A percentile compares a stretch with the other conserved stretches of the same genome.
phyloP scores from a whole-genome alignment of 768 basidiomycete species.

The Lyophyllum shimeji region DNA sequence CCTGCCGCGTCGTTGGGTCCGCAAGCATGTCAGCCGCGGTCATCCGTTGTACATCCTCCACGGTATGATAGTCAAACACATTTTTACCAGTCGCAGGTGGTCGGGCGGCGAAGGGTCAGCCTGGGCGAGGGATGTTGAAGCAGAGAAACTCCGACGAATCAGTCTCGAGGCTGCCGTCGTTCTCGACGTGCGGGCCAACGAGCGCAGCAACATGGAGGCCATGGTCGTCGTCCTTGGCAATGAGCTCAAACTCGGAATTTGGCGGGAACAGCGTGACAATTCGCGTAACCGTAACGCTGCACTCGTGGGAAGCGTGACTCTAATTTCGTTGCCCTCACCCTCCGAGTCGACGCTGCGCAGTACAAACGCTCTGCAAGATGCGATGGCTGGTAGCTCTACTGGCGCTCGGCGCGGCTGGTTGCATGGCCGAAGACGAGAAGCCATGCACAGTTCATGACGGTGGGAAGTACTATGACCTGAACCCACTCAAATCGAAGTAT shows the following conservation, averaged over 20 bases:
- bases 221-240: slow-evolving; percentile 40
- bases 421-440: slow-evolving; percentile 41
- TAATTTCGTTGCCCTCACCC: not conserved
- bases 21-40: slow-evolving; percentile 76
- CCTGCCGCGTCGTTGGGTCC: slow-evolving; percentile 69
- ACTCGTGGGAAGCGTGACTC: not conserved
- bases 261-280: slow-evolving; percentile 33
- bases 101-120: slow-evolving; percentile 29
- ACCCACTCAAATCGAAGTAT: slow-evolving; percentile 57
- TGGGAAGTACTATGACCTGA: slow-evolving; percentile 68
- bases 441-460: slow-evolving; percentile 60
- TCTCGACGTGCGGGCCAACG: slow-evolving; percentile 49
- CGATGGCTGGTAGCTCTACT: slow-evolving; percentile 7
- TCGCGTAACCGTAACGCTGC: slow-evolving; percentile 6
- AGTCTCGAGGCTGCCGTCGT: slow-evolving; percentile 26
- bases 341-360: not conserved
- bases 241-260: slow-evolving; percentile 37
- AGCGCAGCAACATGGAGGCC: slow-evolving; percentile 67
- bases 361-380: slow-evolving; percentile 4
- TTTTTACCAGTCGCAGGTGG: slow-evolving; percentile 43
- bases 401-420: slow-evolving; percentile 2
- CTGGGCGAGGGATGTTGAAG: slow-evolving; percentile 29
- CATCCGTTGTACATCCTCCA: slow-evolving; percentile 85
- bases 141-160: slow-evolving; percentile 36
- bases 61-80: slow-evolving; percentile 66